A percentile compares a stretch with the other conserved stretches of the same genome.
These are phyloP conservation scores for Nitzschia palea DNA, from an alignment of 108 stramenopile species.

Conservation along the genomic window DNA sequence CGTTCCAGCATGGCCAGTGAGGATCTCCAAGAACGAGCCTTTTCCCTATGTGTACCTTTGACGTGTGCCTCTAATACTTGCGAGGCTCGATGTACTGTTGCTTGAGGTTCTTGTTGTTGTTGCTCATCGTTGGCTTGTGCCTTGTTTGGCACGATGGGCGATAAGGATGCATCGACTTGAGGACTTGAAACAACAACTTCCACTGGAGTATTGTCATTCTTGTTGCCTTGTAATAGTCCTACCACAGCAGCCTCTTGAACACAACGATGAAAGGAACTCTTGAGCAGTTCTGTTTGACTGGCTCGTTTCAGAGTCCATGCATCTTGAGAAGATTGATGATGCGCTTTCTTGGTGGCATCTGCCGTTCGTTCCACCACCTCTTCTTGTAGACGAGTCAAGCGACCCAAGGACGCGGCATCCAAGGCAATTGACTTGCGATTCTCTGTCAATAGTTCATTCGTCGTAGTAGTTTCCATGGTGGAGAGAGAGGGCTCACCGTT, in stretches of 20 bases:
- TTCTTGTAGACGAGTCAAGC: neutral
- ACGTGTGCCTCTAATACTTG: no score
- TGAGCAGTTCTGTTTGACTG: neutral
- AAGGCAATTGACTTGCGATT: neutral
- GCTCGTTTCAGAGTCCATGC: constrained; percentile 15
- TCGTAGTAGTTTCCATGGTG: no score
- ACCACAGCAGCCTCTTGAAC: constrained; percentile 20
- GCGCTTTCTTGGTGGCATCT: neutral
- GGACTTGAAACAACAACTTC: no score
- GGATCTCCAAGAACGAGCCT: neutral
- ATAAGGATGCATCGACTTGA: no score
- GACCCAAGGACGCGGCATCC: constrained; percentile 6
- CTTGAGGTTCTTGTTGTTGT: no score
- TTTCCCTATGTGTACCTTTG: no score
- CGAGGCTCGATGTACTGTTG: no score
- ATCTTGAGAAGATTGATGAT: neutral
- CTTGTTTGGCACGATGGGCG: no score
- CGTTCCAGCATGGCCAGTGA: neutral
- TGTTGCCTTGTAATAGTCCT: constrained; percentile 18
- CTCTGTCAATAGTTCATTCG: no score
- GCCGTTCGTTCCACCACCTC: neutral
- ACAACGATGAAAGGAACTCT: neutral
- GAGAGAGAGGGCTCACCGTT: no score
- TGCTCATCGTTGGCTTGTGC: no score
- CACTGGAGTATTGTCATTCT: no score